These are phyloP conservation scores for Paramecium tetraurelia DNA, from an alignment of 73 alveolate genomes.

Conservation along the genomic window DNA sequence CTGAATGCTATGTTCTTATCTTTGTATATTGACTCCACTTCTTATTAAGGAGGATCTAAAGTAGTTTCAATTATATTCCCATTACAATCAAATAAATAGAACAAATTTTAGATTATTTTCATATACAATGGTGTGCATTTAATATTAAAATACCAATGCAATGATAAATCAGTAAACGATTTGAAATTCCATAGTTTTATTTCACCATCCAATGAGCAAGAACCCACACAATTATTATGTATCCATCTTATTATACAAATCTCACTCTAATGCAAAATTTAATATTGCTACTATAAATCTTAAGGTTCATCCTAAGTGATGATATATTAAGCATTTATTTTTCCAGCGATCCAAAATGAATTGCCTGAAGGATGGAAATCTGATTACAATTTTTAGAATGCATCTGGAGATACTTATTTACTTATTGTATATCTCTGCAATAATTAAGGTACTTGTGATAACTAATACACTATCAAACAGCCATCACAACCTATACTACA, in stretches of 20 bases:
- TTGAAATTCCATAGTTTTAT: constrained; percentile 32
- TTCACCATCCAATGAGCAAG: neutral
- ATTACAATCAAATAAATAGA: neutral
- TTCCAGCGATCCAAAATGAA: neutral
- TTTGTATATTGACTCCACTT: neutral
- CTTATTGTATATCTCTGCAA: neutral
- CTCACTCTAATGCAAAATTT: neutral
- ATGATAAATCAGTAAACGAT: constrained; percentile 1
- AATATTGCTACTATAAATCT: neutral
- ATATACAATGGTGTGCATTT: neutral
- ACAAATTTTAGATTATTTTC: neutral
- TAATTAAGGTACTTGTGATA: constrained; percentile 8
- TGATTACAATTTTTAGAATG: neutral
- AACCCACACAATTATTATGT: neutral
- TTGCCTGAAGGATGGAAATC: constrained; percentile 5
- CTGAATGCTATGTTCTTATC: neutral
- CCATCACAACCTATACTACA: constrained; percentile 38
- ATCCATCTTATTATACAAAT: constrained; percentile 34
- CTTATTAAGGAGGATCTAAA: neutral
- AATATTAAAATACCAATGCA: constrained; percentile 11
- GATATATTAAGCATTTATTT: neutral
- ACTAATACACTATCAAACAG: neutral
- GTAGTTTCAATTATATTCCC: neutral
- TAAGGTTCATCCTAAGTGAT: constrained; percentile 27
- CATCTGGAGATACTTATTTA: constrained; percentile 20